Evolutionary conservation across 768 basidiomycete genomes (phyloP).

Genomic region (Boletales sp.): DNA sequence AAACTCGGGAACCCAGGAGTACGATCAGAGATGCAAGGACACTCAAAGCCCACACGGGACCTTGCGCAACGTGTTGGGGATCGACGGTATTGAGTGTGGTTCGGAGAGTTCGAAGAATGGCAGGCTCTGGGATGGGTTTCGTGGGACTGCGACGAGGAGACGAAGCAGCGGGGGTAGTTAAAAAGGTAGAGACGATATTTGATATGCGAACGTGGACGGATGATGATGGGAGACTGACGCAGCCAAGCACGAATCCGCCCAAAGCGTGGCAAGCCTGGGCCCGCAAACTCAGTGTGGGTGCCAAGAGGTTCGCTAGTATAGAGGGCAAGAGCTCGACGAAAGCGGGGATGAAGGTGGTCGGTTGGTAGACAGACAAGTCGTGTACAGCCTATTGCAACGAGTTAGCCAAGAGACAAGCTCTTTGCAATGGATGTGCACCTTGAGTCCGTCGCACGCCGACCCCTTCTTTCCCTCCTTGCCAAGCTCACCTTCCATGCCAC

Average conservation of each 20-base stretch:
- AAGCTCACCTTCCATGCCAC: conserved; percentile 79
- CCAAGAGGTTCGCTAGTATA: conserved; percentile 59
- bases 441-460: conserved; percentile 71
- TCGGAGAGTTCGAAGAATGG: conserved; percentile 63
- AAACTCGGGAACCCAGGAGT: conserved; percentile 57
- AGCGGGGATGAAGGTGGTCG: conserved; percentile 63
- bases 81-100: conserved; percentile 55
- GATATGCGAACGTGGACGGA: conserved; percentile 53
- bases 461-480: conserved; percentile 91
- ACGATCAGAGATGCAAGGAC: conserved; percentile 64
- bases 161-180: conserved; percentile 39
- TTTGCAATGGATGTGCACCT: conserved; percentile 41
- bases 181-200: conserved; percentile 41
- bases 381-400: conserved; percentile 59
- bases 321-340: conserved; percentile 60
- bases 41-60: conserved; percentile 73
- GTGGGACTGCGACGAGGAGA: conserved; percentile 37
- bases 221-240: conserved; percentile 45
- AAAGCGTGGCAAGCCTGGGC: conserved; percentile 74
- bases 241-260: conserved; percentile 60
- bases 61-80: conserved; percentile 61
- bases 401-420: conserved; percentile 8
- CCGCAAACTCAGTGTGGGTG: conserved; percentile 60
- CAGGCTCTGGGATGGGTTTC: conserved; percentile 39
- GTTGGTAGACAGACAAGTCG: conserved; percentile 62